Evolutionary conservation across 495 filamentous ascomycete genomes (phyloP), one percentile per base, ranked within the genome.

Genomic region (Penicillium waksmanii): DNA sequence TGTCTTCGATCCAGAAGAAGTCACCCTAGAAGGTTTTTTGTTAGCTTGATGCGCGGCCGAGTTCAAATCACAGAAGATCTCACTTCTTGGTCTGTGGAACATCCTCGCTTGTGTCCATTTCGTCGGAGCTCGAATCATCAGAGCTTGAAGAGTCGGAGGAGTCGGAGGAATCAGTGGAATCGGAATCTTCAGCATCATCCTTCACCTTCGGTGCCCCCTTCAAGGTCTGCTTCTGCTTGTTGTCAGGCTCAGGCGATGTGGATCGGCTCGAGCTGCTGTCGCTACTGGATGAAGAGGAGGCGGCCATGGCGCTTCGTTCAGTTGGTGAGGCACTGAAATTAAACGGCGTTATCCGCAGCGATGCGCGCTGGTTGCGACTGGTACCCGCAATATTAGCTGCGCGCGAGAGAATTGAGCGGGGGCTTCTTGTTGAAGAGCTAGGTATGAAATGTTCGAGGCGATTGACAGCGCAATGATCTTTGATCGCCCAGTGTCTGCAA

Each of bases 231-330:
- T 66, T 66, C 47, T 66, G 66, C 42, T 68, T 60, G 19, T 66
- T 67, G 13, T 17, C 60, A 11, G 63, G 71, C 50, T 70, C 74
- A 15, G 69, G 68, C 44, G 70, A 75, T 21, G 60, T 65, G 6
- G 72, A 76, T 50, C 67, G 60, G 64, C 68, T 73, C 18, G 69
- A 69, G 53, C 60, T 70, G 53, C 64, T 66, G 35, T 73, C 73
- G 60, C 66, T 73, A 38, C 66, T 64, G 53, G 65, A 65, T 18
- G 68, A 57, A 38, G 57, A 46, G 25, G 58, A 53, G 42, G 64
- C 54, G 36, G 72, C 72, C 74, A 79, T 79, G 63, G 55, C 60
- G 54, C 55, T 49, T 57, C 35, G 38, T 40, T 53, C 25, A 19
- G 17, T 48, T 34, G 38, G 10, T 15, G 50, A 31, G 34, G 49